Base-by-base conservation (phyloP, 805 yeast genomes). In the Candida insectorum region DNA sequence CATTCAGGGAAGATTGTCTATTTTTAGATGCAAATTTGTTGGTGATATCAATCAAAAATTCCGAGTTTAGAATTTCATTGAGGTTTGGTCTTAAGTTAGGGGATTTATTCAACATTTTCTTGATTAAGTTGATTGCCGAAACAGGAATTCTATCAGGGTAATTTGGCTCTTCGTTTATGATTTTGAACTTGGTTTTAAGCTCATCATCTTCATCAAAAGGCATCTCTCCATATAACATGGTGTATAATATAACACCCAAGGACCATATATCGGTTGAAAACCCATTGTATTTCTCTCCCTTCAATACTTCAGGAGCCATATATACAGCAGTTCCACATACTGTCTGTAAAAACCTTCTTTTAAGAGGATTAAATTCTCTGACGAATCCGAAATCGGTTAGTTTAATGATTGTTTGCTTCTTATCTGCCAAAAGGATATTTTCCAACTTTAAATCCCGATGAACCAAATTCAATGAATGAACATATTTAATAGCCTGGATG, bases 321-420 rank as follows among this genome's bases (percentile, higher is more conserved):
- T 91, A 91, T 3, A 87, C 94, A 1, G 88, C 79, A 0, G 97
- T 91, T 3, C 98, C 98, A 59, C 98, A 91, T 1, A 88, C 70
- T 0, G 96, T 93, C 31, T 81, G 84, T 21, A 91, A 59, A 29
- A 81, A 57, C 4, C 69, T 59, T 31, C 81, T 67, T 24, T 47
- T 50, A 22, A 45, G 49, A 2, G 70, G 71, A 32, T 58, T 61
- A 42, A 51, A 77, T 47, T 86, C 96, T 41, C 97, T 68, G 0
- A 96, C 86, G 56, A 91, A 91, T 0, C 98, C 98, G 59, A 91
- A 89, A 61, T 91, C 98, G 5, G 95, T 81, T 32, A 91, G 61
- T 54, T 88, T 88, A 14, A 85, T 77, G 29, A 78, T 67, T 16
- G 75, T 61, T 37, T 71, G 68, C 44, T 70, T 69, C 49, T 76